A percentile compares a stretch with the other conserved stretches of the same genome.
These are phyloP conservation scores for Rostrohypoxylon terebratum DNA, from an alignment of 495 filamentous ascomycete species.

Conservation along the genomic window DNA sequence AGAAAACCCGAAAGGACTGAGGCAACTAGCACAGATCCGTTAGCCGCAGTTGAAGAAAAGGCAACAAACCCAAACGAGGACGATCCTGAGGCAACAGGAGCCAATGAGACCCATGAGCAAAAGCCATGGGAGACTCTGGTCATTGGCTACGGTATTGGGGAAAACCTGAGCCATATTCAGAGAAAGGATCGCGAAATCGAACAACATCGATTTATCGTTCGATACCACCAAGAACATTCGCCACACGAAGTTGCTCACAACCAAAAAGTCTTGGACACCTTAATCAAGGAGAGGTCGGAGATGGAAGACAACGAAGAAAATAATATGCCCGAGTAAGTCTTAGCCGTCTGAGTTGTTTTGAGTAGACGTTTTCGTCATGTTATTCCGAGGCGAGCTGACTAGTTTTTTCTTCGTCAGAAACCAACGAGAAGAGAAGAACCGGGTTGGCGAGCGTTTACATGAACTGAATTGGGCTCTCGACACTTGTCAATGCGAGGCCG, in stretches of 20 bases:
- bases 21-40: not conserved
- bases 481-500: conserved; percentile 52
- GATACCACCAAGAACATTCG: conserved; percentile 49
- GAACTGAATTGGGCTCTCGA: conserved; percentile 49
- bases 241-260: conserved; percentile 43
- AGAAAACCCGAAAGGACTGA: conserved; percentile 6
- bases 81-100: not conserved
- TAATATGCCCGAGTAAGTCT: conserved; percentile 52
- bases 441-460: conserved; percentile 50
- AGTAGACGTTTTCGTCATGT: not conserved
- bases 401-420: conserved; percentile 15
- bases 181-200: conserved; percentile 55
- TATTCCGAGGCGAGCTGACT: conserved; percentile 20
- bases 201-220: conserved; percentile 50
- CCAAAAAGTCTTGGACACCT: conserved; percentile 45
- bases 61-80: not conserved
- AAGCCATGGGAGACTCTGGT: conserved; percentile 49
- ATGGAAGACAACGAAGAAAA: conserved; percentile 57
- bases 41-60: conserved; percentile 11
- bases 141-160: conserved; percentile 48
- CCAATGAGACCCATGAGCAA: conserved; percentile 8
- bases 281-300: conserved; percentile 48
- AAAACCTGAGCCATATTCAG: conserved; percentile 56
- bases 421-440: conserved; percentile 41
- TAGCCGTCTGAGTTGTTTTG: conserved; percentile 2